Evolutionary conservation across 176 grass and related monocot genomes (phyloP).

Genomic region (Aegilops bicornis): DNA sequence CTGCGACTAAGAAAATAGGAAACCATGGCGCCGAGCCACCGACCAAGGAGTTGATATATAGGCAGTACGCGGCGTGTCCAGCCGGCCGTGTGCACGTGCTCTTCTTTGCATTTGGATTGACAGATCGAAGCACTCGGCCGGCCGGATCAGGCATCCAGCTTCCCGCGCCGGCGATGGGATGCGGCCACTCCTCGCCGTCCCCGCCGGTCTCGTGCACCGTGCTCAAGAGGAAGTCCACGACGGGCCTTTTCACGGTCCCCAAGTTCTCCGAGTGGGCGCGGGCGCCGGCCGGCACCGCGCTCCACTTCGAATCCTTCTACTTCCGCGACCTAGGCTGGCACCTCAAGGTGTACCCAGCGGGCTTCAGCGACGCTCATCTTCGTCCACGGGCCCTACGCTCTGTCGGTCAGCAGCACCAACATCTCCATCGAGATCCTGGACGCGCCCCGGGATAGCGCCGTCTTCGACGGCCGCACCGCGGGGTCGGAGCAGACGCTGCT

Average conservation of each 20-base stretch:
- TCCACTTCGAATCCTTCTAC: not conserved
- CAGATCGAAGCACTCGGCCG: too few relatives aligned
- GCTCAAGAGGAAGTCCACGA: not conserved
- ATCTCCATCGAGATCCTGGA: not conserved
- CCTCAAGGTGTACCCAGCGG: not conserved
- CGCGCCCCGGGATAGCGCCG: too few relatives aligned
- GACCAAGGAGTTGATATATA: too few relatives aligned
- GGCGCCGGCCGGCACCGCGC: not conserved
- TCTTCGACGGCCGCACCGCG: too few relatives aligned
- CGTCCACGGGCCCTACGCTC: not conserved
- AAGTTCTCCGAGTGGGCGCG: not conserved
- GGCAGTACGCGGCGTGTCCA: too few relatives aligned
- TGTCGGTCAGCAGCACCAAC: not conserved
- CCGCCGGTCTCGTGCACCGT: not conserved
- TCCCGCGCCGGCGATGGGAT: too few relatives aligned
- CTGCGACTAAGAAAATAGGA: too few relatives aligned
- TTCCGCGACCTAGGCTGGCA: not conserved
- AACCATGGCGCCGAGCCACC: too few relatives aligned
- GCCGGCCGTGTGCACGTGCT: too few relatives aligned
- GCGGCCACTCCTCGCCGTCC: not conserved
- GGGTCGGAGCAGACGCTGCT: too few relatives aligned
- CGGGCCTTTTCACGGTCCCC: not conserved
- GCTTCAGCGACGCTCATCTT: not conserved
- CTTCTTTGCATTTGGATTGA: too few relatives aligned
- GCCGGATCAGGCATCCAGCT: too few relatives aligned